Conservation (phyloP, 140 eudicot genomes). For the Oenanthe javanica region DNA sequence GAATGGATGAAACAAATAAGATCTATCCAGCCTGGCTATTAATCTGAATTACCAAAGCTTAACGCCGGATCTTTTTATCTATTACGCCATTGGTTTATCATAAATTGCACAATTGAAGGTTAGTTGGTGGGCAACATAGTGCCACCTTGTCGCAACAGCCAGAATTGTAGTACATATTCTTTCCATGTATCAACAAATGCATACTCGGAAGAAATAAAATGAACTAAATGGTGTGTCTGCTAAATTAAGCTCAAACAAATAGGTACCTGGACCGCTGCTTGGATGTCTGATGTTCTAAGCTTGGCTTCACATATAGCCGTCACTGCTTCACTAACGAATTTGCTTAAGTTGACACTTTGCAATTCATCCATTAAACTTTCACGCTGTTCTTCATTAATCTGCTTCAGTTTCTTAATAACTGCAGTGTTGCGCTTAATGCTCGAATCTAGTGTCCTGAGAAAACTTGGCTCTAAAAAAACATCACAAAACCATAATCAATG, state of each 20-base stretch:
- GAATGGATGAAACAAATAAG: not conserved
- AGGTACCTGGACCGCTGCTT: constrained; percentile 90
- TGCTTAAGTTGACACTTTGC: constrained; percentile 83
- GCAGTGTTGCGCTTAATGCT: constrained; percentile 98
- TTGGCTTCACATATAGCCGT: constrained; percentile 93
- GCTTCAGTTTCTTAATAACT: constrained; percentile 88
- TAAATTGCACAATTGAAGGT: not conserved
- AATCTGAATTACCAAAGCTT: not conserved
- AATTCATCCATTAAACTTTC: constrained; percentile 92
- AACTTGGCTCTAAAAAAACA: constrained; percentile 52
- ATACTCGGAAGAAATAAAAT: not conserved
- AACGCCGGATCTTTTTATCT: not conserved
- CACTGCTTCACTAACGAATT: constrained; percentile 96
- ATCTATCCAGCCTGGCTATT: not conserved
- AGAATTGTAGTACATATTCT: not conserved
- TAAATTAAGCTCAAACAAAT: constrained; percentile 4
- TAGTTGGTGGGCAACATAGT: not conserved
- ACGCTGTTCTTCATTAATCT: constrained; percentile 87
- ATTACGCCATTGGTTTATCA: not conserved
- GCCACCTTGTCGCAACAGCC: not conserved
- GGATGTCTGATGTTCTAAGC: constrained; percentile 83
- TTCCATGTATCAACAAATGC: not conserved
- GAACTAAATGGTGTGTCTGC: not conserved
- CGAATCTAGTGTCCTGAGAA: constrained; percentile 78
- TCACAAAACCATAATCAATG: not conserved